Evolutionary conservation across 2,329 filamentous ascomycete genomes (phyloP).

Genomic region (Phialophora expanda): DNA sequence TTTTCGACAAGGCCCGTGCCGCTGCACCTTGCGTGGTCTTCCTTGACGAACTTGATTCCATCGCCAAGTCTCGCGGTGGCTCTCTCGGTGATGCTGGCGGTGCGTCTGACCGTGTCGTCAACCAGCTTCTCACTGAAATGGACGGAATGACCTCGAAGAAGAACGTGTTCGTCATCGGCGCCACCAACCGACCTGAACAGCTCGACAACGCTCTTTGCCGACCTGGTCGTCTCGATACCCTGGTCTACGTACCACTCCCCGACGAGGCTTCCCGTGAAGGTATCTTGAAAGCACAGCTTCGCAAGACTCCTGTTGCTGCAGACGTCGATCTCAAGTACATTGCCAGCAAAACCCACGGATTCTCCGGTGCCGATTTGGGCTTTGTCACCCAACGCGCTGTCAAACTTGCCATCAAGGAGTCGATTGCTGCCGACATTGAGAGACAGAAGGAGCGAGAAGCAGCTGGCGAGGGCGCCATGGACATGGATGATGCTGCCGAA

Average conservation of each 20-base stretch:
- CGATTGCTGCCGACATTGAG: constrained; percentile 87
- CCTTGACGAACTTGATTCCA: constrained; percentile 97
- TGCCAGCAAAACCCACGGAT: constrained; percentile 95
- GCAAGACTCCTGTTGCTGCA: constrained; percentile 89
- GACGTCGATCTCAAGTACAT: constrained; percentile 93
- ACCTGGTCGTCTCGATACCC: constrained; percentile 96
- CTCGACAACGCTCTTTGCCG: constrained; percentile 97
- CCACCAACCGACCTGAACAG: constrained; percentile 98
- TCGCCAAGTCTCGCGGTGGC: constrained; percentile 98
- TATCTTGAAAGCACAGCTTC: constrained; percentile 93
- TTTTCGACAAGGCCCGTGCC: constrained; percentile 98
- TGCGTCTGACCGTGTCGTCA: constrained; percentile 98
- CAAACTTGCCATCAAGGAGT: constrained; percentile 99
- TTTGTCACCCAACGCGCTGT: constrained; percentile 99
- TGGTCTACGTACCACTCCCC: constrained; percentile 96
- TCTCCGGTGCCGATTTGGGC: constrained; percentile 98
- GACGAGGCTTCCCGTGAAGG: constrained; percentile 86
- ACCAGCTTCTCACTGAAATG: constrained; percentile 99
- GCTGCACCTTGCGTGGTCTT: constrained; percentile 98
- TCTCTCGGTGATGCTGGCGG: constrained; percentile 95
- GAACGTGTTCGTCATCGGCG: constrained; percentile 99
- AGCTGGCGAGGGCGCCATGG: constrained; percentile 76
- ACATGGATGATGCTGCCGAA: constrained; percentile 73
- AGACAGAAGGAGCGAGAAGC: constrained; percentile 87
- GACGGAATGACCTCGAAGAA: constrained; percentile 99